These are phyloP conservation scores for Rosa chinensis DNA, from an alignment of 306 rosid species.

Conservation along the genomic window DNA sequence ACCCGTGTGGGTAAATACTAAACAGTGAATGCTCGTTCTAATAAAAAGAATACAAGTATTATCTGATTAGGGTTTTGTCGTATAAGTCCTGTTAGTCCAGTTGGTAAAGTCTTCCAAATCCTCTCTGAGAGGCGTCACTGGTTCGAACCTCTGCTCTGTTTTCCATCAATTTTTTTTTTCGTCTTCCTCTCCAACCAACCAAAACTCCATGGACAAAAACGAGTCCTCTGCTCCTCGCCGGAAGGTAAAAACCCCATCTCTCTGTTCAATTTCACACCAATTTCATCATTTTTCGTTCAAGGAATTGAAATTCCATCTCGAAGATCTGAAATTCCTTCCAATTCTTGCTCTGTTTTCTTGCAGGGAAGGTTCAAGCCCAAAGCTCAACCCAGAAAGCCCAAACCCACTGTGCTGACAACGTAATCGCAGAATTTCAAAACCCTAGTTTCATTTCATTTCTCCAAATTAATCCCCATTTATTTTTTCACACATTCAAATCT, in stretches of 20 bases:
- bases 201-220: neutral
- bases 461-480: neutral
- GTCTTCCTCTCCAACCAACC: neutral
- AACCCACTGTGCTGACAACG: neutral
- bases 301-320: neutral
- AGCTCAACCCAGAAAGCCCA: neutral
- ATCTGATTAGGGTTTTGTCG: neutral
- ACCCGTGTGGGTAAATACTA: no score
- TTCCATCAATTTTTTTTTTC: neutral
- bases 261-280: neutral
- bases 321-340: neutral
- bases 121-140: neutral
- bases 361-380: slow-evolving; percentile 5
- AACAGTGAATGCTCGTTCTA: no score
- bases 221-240: slow-evolving; percentile 6
- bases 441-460: neutral
- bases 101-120: neutral
- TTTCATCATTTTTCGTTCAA: neutral
- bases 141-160: neutral
- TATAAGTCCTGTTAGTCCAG: neutral
- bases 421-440: neutral
- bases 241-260: neutral
- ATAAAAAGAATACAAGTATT: neutral
- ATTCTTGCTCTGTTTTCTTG: neutral
- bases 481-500: neutral